Percentiles rank a stretch among this genome's conserved stretches.
phyloP scores from a whole-genome alignment of 2,329 filamentous ascomycete genomes.

The Colletotrichum horii region DNA sequence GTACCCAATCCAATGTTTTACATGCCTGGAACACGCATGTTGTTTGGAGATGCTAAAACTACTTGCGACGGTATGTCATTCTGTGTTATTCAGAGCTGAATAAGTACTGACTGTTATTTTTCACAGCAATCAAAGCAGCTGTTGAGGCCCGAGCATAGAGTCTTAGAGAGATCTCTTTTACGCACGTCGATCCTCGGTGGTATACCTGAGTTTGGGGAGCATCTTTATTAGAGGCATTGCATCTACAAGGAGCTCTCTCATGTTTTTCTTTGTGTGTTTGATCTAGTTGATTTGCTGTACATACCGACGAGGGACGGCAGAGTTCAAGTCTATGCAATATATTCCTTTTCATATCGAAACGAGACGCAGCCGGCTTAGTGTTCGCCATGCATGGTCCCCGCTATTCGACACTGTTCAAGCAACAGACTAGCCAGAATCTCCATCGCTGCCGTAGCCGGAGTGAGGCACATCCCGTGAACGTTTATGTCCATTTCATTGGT shows the following conservation, averaged over 20 bases:
- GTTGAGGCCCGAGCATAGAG: slow-evolving; percentile 33
- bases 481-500: background rate
- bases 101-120: slow-evolving; percentile 27
- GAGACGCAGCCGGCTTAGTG: background rate
- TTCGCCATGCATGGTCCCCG: background rate
- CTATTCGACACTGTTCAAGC: background rate
- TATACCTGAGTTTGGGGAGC: background rate
- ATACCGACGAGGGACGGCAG: background rate
- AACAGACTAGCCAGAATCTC: background rate
- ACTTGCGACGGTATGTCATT: slow-evolving; percentile 74
- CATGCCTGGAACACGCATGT: slow-evolving; percentile 87
- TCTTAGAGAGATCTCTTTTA: slow-evolving; percentile 15
- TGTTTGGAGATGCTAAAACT: slow-evolving; percentile 88
- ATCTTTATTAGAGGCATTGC: slow-evolving; percentile 15
- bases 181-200: slow-evolving; percentile 1
- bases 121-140: slow-evolving; percentile 44
- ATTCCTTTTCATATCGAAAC: background rate
- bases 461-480: background rate
- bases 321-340: background rate
- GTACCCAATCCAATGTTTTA: slow-evolving; percentile 94
- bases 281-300: background rate
- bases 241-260: slow-evolving; percentile 12
- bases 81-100: too few relatives aligned
- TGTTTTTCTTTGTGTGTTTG: background rate
- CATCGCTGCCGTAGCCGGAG: too few relatives aligned